phyloP scores from a whole-genome alignment of 2,329 filamentous ascomycete genomes.

The Septoria linicola region DNA sequence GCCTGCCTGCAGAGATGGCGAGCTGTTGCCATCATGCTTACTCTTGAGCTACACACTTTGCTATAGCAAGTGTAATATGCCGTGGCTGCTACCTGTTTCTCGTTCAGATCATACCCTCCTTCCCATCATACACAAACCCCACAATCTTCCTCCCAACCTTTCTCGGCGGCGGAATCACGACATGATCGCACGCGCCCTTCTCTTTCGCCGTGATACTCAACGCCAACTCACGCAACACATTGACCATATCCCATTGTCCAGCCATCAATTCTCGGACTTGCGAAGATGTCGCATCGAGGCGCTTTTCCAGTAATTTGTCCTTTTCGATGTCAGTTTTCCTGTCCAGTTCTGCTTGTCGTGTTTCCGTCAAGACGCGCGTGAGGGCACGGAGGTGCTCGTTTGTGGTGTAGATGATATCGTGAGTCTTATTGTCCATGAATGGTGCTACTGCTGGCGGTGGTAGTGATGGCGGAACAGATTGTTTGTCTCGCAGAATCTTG shows the following conservation, averaged over 20 bases:
- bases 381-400: slow-evolving; percentile 8
- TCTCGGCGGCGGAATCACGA: slow-evolving; percentile 35
- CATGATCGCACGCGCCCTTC: slow-evolving; percentile 29
- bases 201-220: slow-evolving; percentile 27
- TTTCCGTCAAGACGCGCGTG: background rate
- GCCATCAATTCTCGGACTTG: slow-evolving; percentile 32
- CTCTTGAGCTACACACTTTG: no score
- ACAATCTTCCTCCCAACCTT: slow-evolving; percentile 36
- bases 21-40: no score
- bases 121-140: slow-evolving; percentile 37
- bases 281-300: slow-evolving; percentile 27
- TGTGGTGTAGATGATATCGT: slow-evolving; percentile 13
- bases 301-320: slow-evolving; percentile 8
- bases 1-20: no score
- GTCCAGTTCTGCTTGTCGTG: background rate
- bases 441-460: no score
- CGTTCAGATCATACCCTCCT: slow-evolving; percentile 18
- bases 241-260: slow-evolving; percentile 32
- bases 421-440: slow-evolving; percentile 10
- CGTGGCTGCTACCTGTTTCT: no score
- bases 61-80: no score
- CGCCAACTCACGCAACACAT: slow-evolving; percentile 28
- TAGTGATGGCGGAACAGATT: background rate
- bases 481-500: slow-evolving; percentile 24
- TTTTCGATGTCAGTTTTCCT: slow-evolving; percentile 6